Base-by-base conservation (phyloP, 371 early-diverging fungal genomes). In the Scutellospora calospora region DNA sequence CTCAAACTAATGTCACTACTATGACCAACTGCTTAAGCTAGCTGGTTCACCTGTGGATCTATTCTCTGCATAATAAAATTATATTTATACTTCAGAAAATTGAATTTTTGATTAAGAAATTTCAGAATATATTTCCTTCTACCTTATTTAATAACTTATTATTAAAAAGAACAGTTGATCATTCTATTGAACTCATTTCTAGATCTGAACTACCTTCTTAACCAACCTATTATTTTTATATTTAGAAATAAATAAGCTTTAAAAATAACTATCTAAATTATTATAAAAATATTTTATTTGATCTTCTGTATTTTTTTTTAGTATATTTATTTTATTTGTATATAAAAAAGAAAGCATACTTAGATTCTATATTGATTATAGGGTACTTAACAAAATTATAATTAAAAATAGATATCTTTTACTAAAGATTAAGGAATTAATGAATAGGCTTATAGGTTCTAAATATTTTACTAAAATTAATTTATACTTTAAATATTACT, bases 311-410 rank as follows among this genome's bases (percentile, higher is more conserved):
- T n/a, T n/a, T n/a, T n/a, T n/a, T n/a, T n/a, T n/a, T n/a, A n/a
- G n/a, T n/a, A n/a, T n/a, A n/a, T n/a, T 91, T 9, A 83, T 90
- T 1, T 72, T 90, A 6, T 91, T 92, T 82, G 91, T 89, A 0
- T 79, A 82, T 5, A 90, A 92, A 81, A 90, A 90, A 49, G 87
- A 89, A 52, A 90, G 91, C 3, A 20, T 75, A 90, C 89, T 62
- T 90, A 89, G 73, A 83, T 87, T 22, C n/a, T n/a, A n/a, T n/a
- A n/a, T n/a, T n/a, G n/a, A n/a, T n/a, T n/a, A n/a, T n/a, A n/a
- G n/a, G n/a, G 85, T 80, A 0, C 68, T 90, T 3, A 91, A 92
- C 79, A 62, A 76, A 29, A 62, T 87, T 5, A 91, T 89, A 5
- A 81, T 84, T 16, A 83, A 84, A 33, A 85, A 90, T 71, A 62